Base-by-base conservation (phyloP, 1,139 yeast genomes). In the Geotrichum armillariae region DNA sequence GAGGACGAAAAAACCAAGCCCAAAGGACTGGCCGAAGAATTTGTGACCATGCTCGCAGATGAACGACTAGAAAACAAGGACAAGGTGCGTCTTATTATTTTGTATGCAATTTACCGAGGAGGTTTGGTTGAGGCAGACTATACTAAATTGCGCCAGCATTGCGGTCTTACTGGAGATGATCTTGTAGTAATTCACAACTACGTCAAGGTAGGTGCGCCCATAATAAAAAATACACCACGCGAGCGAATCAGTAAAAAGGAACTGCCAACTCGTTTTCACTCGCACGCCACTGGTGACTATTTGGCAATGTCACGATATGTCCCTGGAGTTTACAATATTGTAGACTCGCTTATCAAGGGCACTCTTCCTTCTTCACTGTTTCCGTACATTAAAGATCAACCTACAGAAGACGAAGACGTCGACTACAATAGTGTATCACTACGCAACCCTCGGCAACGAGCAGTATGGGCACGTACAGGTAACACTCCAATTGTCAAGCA, bases 51-150 rank as follows among this genome's bases (percentile, higher is more conserved):
- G 32, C 70, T 91, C 36, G 79, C 80, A 17, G 69, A 83, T 57
- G 72, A 75, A 48, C 46, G 41, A 12, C 71, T 81, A 46, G 73
- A 71, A 23, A 71, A 75, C 20, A 74, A 77, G 43, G 94, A 89
- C 60, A 88, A 88, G 63, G 74, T 89, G 57, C 77, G 99, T 54
- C 73, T 87, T 41, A 78, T 93, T 14, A 72, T 88, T 27, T 71
- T 87, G 3, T 93, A 93, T 66, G 85, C 91, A 0, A 67, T 90
- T 36, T 86, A 83, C 66, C 76, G 98, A 58, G 94, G 94, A 4
- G 99, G 99, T 0, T 72, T 94, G 27, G 75, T 88, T 16, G 85
- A 83, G 58, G 66, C 75, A 6, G 99, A 94, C 69, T 80, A 85
- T 57, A 69, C 72, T 46, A 90, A 93, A 62, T 69, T 94, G 40